Conservation (phyloP, 345 rosid species). For the Streptanthus diversifolius region DNA sequence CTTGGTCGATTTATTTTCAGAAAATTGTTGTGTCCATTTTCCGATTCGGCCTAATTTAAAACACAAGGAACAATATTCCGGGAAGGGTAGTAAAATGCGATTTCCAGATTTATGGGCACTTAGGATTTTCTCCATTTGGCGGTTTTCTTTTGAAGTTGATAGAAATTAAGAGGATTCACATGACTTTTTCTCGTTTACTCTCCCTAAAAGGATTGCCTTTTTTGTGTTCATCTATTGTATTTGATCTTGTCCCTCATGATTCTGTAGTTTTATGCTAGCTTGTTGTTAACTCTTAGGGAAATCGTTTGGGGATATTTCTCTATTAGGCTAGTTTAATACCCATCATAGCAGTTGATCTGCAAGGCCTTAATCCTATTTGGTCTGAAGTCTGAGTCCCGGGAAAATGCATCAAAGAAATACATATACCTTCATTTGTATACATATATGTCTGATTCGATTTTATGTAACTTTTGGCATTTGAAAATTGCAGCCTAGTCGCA, state of each 20-base stretch:
- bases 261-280: not conserved
- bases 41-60: not conserved
- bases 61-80: not conserved
- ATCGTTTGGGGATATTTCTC: not conserved
- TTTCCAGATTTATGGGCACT: not conserved
- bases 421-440: not conserved
- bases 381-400: not conserved
- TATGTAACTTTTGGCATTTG: slow-evolving; percentile 21
- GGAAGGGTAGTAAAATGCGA: not conserved
- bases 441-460: not conserved
- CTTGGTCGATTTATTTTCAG: not conserved
- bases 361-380: not conserved
- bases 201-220: not conserved
- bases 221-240: not conserved
- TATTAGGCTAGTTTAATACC: not conserved
- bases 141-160: not conserved
- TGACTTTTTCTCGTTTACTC: not conserved
- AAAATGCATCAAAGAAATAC: not conserved
- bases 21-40: not conserved
- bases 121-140: not conserved
- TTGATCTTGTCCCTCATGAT: not conserved
- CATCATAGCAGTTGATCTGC: not conserved
- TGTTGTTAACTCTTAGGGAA: not conserved
- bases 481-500: slow-evolving; percentile 43
- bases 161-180: not conserved